Conservation (phyloP, 495 filamentous ascomycete genomes). For the Niebla homalea region DNA sequence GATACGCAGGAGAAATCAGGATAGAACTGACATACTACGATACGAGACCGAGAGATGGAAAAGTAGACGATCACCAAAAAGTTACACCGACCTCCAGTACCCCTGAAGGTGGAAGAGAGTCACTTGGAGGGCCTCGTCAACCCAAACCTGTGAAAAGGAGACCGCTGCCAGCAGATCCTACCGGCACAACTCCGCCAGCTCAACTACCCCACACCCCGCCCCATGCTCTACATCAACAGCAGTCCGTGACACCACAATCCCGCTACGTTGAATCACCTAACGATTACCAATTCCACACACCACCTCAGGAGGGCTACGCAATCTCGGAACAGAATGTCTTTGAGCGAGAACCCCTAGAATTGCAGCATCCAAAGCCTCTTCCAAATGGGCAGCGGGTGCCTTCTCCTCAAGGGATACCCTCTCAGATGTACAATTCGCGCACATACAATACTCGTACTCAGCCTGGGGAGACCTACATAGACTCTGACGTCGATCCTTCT, state of each 20-base stretch:
- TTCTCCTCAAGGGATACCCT: no score
- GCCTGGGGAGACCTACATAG: no score
- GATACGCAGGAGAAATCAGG: slow-evolving; percentile 88
- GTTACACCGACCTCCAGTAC: slow-evolving; percentile 17
- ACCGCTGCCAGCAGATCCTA: slow-evolving; percentile 62
- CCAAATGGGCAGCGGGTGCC: no score
- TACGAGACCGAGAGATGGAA: slow-evolving; percentile 63
- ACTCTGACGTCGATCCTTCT: no score
- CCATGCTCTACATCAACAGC: background rate
- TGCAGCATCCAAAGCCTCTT: no score
- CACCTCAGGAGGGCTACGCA: background rate
- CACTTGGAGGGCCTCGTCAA: slow-evolving; percentile 39
- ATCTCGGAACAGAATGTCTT: no score
- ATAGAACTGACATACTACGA: slow-evolving; percentile 97
- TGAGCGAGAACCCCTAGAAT: no score
- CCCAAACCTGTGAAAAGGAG: slow-evolving; percentile 57
- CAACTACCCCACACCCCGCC: slow-evolving; percentile 8
- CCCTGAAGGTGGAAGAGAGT: slow-evolving; percentile 1
- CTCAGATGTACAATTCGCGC: no score
- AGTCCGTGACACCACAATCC: slow-evolving; percentile 1
- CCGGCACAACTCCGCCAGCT: slow-evolving; percentile 25
- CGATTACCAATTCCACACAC: background rate
- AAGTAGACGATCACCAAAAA: slow-evolving; percentile 40
- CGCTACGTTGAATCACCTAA: slow-evolving; percentile 8
- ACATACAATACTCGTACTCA: no score